Evolutionary conservation across 805 yeast genomes (phyloP).

Genomic region (Kazachstania taianensis): DNA sequence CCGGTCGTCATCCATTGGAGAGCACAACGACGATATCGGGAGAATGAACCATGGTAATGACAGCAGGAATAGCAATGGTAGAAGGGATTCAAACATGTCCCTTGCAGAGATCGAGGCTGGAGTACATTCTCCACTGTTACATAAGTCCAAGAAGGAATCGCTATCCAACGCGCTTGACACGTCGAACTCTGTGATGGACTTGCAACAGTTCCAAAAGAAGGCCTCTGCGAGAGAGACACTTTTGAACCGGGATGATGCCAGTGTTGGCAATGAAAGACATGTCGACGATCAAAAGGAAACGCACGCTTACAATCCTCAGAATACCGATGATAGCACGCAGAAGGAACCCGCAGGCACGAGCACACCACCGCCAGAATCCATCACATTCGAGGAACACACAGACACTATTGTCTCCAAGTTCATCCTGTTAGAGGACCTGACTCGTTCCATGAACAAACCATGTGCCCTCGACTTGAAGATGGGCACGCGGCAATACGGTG

Average conservation of each 20-base stretch:
- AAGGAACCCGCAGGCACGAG: background rate
- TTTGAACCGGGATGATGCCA: background rate
- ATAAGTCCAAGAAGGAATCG: conserved; percentile 16
- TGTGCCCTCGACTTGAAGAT: conserved; percentile 91
- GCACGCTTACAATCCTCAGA: too few species aligned
- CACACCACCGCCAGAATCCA: conserved; percentile 5
- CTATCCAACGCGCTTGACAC: conserved; percentile 22
- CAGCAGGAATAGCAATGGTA: conserved; percentile 1
- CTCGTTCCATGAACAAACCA: conserved; percentile 71
- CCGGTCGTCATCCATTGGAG: conserved; percentile 10
- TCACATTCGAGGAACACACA: conserved; percentile 10
- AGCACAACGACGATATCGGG: background rate
- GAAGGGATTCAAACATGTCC: conserved; percentile 18
- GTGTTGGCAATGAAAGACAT: background rate
- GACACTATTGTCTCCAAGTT: conserved; percentile 41
- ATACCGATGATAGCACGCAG: background rate
- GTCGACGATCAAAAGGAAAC: background rate
- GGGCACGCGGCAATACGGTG: conserved; percentile 98
- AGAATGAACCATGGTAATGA: background rate
- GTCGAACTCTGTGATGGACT: conserved; percentile 26
- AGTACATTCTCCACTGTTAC: conserved; percentile 13
- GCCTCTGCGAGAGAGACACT: conserved; percentile 17
- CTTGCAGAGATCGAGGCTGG: conserved; percentile 8
- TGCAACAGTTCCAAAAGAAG: conserved; percentile 23
- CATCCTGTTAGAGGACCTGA: conserved; percentile 80